phyloP scores from a whole-genome alignment of 768 basidiomycete species.

The Boletus reticulatus region DNA sequence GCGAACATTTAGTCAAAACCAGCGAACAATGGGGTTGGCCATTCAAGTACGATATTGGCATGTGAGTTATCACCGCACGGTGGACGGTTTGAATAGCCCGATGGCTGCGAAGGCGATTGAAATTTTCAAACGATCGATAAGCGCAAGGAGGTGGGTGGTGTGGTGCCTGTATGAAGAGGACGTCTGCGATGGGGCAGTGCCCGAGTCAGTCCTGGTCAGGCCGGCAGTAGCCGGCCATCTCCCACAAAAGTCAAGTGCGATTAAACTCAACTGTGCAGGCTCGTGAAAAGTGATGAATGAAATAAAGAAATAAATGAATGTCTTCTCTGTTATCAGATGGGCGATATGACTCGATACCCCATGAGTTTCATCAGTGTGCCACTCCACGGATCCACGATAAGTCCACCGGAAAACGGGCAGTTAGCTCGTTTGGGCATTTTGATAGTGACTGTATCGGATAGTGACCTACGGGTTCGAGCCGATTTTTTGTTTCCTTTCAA shows the following conservation, averaged over 20 bases:
- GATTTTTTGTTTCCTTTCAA: constrained; percentile 3
- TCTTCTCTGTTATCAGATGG: constrained; percentile 14
- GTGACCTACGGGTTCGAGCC: constrained; percentile 1
- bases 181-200: too few relatives aligned
- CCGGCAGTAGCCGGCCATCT: constrained; percentile 10
- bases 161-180: background rate
- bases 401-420: background rate
- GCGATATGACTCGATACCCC: constrained; percentile 18
- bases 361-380: constrained; percentile 8
- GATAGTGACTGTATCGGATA: constrained; percentile 3
- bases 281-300: background rate
- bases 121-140: background rate
- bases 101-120: background rate
- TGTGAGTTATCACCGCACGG: constrained; percentile 11
- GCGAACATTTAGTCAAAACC: constrained; percentile 9
- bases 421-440: constrained; percentile 1
- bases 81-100: background rate
- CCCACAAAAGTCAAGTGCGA: background rate
- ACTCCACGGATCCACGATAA: background rate
- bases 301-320: constrained; percentile 10
- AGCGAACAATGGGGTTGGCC: constrained; percentile 18
- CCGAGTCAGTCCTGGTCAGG: constrained; percentile 3
- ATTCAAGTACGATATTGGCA: constrained; percentile 7
- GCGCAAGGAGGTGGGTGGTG: background rate
- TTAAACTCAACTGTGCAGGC: constrained; percentile 11